Percentiles rank a stretch among this genome's conserved stretches.
These are phyloP conservation scores for Arthrobotrys conoides DNA, from an alignment of 2,329 filamentous ascomycete genomes.

Conservation along the genomic window DNA sequence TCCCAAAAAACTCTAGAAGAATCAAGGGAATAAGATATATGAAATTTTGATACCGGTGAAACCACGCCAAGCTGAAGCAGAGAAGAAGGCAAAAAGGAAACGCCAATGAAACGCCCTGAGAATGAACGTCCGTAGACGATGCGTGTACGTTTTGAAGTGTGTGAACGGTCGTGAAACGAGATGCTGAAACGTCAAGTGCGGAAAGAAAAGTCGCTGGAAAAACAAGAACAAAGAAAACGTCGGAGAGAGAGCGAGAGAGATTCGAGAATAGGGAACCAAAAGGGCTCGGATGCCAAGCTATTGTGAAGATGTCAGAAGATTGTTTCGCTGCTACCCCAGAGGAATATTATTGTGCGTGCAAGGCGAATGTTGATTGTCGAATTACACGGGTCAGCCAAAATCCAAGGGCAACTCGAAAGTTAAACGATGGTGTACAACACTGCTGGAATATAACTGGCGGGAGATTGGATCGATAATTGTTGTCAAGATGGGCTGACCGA, in stretches of 20 bases:
- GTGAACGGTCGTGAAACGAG: conserved; percentile 36
- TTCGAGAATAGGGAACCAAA: background rate
- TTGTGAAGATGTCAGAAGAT: conserved; percentile 6
- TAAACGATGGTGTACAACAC: conserved; percentile 7
- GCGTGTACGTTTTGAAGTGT: conserved; percentile 56
- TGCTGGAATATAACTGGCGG: conserved; percentile 6
- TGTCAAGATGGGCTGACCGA: conserved; percentile 5
- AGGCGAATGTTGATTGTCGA: background rate
- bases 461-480: conserved; percentile 6
- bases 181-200: conserved; percentile 40
- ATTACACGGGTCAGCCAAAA: background rate
- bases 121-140: conserved; percentile 52
- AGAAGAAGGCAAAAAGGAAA: conserved; percentile 22
- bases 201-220: conserved; percentile 41
- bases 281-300: conserved; percentile 26
- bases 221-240: conserved; percentile 19
- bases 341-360: background rate
- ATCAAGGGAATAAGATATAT: conserved; percentile 16
- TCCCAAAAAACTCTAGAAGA: conserved; percentile 29
- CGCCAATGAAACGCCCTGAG: conserved; percentile 53
- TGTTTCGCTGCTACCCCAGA: background rate
- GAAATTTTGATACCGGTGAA: conserved; percentile 30
- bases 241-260: conserved; percentile 5
- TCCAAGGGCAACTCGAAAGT: conserved; percentile 4
- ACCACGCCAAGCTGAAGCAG: conserved; percentile 34